A percentile compares a stretch with the other conserved stretches of the same genome.
Conservation (phyloP, 1,139 yeast genomes). For the Yamadazyma sp. region DNA sequence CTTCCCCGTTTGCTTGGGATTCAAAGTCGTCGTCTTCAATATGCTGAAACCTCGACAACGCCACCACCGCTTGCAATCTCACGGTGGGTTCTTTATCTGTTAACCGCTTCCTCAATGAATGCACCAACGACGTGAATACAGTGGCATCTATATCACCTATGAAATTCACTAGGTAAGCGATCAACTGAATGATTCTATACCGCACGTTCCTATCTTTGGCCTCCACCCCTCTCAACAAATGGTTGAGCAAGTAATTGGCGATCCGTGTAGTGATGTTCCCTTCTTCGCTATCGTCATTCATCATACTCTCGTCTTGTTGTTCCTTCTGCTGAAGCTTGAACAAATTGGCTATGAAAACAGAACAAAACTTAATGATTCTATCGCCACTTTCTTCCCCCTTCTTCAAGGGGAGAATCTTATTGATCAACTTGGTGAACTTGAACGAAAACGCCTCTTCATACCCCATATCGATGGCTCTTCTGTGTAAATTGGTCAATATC, state of each 20-base stretch:
- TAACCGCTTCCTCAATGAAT: slow-evolving; percentile 62
- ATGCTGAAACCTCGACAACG: slow-evolving; percentile 76
- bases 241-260: slow-evolving; percentile 61
- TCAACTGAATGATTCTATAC: slow-evolving; percentile 74
- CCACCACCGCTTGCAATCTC: slow-evolving; percentile 79
- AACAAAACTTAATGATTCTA: slow-evolving; percentile 70
- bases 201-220: slow-evolving; percentile 78
- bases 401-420: slow-evolving; percentile 66
- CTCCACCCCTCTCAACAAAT: slow-evolving; percentile 71
- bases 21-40: slow-evolving; percentile 29
- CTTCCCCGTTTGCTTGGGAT: slow-evolving; percentile 6
- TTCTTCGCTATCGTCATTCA: slow-evolving; percentile 19
- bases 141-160: slow-evolving; percentile 78
- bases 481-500: slow-evolving; percentile 59
- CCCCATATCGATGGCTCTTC: slow-evolving; percentile 52
- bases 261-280: slow-evolving; percentile 41
- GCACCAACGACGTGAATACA: slow-evolving; percentile 61
- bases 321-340: slow-evolving; percentile 23
- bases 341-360: slow-evolving; percentile 59
- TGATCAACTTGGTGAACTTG: slow-evolving; percentile 59
- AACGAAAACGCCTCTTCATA: slow-evolving; percentile 59
- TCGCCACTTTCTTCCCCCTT: slow-evolving; percentile 76
- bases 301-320: slow-evolving; percentile 22
- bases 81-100: slow-evolving; percentile 80
- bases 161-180: slow-evolving; percentile 71